Evolutionary conservation across 306 rosid genomes (phyloP).

Genomic region (Erythrophleum fordii): DNA sequence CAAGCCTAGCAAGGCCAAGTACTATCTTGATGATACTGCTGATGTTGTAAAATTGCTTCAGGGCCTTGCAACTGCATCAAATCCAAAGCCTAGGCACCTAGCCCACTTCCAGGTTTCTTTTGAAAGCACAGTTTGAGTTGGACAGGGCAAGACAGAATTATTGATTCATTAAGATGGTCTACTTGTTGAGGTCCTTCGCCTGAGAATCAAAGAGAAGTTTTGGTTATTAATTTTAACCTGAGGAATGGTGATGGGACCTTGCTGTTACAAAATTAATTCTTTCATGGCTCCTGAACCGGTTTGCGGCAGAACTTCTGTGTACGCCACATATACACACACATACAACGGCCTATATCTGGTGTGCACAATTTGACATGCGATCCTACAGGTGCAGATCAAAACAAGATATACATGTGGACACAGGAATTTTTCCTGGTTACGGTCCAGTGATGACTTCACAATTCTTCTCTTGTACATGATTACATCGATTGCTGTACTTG

Average conservation of each 20-base stretch:
- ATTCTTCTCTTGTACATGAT: constrained; percentile 52
- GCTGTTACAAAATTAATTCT: constrained; percentile 36
- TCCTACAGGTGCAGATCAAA: not conserved
- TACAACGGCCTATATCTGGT: no score
- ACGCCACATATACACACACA: not conserved
- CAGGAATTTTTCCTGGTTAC: not conserved
- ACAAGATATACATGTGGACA: not conserved
- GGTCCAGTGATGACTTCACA: constrained; percentile 47
- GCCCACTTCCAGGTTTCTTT: constrained; percentile 70
- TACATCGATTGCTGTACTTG: constrained; percentile 51
- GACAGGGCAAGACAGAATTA: constrained; percentile 1
- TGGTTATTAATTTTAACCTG: constrained; percentile 23
- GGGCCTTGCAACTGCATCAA: constrained; percentile 67
- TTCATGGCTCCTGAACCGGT: constrained; percentile 35
- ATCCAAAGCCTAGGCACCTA: constrained; percentile 61
- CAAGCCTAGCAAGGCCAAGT: constrained; percentile 84
- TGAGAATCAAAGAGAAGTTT: constrained; percentile 33
- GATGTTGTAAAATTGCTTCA: constrained; percentile 71
- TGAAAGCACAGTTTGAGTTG: constrained; percentile 57
- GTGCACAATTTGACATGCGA: not conserved
- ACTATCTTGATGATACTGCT: constrained; percentile 66
- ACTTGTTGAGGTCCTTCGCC: constrained; percentile 25
- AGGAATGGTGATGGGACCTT: constrained; percentile 42
- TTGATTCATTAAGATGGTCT: constrained; percentile 24
- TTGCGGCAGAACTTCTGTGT: not conserved